Conservation (phyloP, 164 flowering plant species). For the Malania oleifera region DNA sequence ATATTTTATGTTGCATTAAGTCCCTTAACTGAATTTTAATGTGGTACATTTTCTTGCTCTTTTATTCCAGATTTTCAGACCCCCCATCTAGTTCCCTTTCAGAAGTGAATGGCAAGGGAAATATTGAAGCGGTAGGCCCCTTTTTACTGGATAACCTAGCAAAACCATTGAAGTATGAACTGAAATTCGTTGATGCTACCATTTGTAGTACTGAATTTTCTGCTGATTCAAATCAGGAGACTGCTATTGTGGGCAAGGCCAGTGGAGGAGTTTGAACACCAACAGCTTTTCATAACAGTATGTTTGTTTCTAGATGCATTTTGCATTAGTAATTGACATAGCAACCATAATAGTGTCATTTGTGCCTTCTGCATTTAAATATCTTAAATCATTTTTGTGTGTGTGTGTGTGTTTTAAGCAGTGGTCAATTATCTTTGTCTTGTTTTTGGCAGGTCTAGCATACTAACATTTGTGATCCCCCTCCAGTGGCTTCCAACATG, state of each 20-base stretch:
- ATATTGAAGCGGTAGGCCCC: conserved; percentile 27
- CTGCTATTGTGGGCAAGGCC: conserved; percentile 43
- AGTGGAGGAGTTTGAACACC: conserved; percentile 39
- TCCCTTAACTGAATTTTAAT: not conserved
- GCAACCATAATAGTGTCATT: no score
- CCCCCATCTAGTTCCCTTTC: conserved; percentile 25
- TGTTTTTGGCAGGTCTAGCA: conserved; percentile 16
- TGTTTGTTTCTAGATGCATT: conserved; percentile 6
- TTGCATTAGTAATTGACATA: not conserved
- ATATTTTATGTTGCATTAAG: not conserved
- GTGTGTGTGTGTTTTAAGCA: no score
- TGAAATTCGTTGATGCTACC: not conserved
- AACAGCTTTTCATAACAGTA: conserved; percentile 10
- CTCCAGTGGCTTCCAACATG: conserved; percentile 9
- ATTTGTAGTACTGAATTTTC: conserved; percentile 5
- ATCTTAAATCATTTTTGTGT: not conserved
- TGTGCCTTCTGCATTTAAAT: not conserved
- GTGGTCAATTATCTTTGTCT: no score
- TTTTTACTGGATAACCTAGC: not conserved
- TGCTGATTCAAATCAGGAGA: conserved; percentile 28
- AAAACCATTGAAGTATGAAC: no score
- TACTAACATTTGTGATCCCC: conserved; percentile 13
- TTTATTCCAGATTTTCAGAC: conserved; percentile 46
- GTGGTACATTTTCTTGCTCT: not conserved
- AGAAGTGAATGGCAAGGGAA: conserved; percentile 40